Conservation (phyloP, 768 basidiomycete genomes). For the Pleurotus tuber-regium region DNA sequence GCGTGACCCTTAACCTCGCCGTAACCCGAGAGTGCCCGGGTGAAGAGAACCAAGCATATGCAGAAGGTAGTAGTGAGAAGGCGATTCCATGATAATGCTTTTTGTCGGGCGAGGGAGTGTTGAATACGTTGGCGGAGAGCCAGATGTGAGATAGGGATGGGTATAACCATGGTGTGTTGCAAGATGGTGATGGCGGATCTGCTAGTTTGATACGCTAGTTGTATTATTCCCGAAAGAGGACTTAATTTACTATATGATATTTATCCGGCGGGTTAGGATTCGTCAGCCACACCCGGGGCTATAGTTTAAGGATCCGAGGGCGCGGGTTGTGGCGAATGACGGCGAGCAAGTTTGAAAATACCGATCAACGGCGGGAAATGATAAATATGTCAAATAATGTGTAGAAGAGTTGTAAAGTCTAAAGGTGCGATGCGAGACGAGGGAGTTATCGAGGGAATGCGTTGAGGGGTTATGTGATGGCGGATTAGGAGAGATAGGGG, state of each 20-base stretch:
- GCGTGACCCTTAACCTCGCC: constrained; percentile 5
- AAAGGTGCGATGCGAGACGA: background rate
- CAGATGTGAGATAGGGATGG: background rate
- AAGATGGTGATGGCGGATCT: too few relatives aligned
- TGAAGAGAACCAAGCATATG: constrained; percentile 2
- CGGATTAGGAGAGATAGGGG: background rate
- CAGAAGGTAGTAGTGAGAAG: background rate
- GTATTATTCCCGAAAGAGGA: too few relatives aligned
- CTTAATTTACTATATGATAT: too few relatives aligned
- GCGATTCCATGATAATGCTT: background rate
- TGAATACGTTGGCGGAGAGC: background rate
- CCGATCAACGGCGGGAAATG: background rate
- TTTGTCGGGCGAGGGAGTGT: background rate
- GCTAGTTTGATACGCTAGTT: too few relatives aligned
- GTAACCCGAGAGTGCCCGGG: background rate
- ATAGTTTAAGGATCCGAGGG: background rate
- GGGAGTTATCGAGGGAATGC: background rate
- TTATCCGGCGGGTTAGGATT: too few relatives aligned
- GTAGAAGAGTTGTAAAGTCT: background rate
- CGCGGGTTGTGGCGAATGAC: background rate
- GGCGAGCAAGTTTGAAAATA: background rate
- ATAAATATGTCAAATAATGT: background rate
- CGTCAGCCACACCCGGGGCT: background rate
- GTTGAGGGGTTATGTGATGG: background rate
- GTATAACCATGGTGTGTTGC: background rate